Percentiles rank a stretch among this genome's conserved stretches.
These are phyloP conservation scores for Phlebiopsis gigantea DNA, from an alignment of 768 basidiomycete species.

Conservation along the genomic window DNA sequence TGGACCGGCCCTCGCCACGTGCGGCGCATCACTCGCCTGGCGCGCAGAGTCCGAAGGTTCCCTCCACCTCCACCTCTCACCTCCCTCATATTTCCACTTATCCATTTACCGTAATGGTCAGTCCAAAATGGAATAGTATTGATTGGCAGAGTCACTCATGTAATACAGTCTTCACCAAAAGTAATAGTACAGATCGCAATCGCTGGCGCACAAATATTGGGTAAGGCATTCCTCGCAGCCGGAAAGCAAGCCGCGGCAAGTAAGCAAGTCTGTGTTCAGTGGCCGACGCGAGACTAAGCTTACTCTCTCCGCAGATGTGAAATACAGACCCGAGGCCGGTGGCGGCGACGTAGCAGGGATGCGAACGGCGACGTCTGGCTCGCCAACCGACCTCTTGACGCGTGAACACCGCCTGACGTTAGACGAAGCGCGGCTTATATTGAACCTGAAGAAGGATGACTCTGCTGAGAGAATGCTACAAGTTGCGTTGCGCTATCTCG, in stretches of 20 bases:
- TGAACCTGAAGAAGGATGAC: slow-evolving; percentile 80
- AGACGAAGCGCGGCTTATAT: slow-evolving; percentile 90
- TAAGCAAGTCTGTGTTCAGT: slow-evolving; percentile 34
- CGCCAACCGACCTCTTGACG: slow-evolving; percentile 74
- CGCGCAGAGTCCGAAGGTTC: neutral
- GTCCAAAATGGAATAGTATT: neutral
- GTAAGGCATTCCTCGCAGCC: slow-evolving; percentile 88
- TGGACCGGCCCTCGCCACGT: neutral
- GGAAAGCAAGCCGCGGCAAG: slow-evolving; percentile 92
- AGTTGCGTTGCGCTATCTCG: slow-evolving; percentile 35
- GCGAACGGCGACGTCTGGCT: slow-evolving; percentile 68
- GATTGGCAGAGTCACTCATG: neutral
- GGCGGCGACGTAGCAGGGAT: slow-evolving; percentile 69
- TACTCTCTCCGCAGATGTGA: slow-evolving; percentile 57
- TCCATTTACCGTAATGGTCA: neutral
- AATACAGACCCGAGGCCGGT: slow-evolving; percentile 68
- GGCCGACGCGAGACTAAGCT: neutral
- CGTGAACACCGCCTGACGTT: slow-evolving; percentile 87
- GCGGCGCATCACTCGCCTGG: slow-evolving; percentile 4
- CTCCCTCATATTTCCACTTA: neutral
- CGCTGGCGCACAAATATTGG: slow-evolving; percentile 75
- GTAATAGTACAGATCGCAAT: slow-evolving; percentile 75
- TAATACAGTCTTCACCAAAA: slow-evolving; percentile 67
- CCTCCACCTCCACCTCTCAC: neutral
- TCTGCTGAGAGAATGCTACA: slow-evolving; percentile 63